Conservation (phyloP, 192 early-diverging fungal genomes). For the Lunasporangiospora selenospora region DNA sequence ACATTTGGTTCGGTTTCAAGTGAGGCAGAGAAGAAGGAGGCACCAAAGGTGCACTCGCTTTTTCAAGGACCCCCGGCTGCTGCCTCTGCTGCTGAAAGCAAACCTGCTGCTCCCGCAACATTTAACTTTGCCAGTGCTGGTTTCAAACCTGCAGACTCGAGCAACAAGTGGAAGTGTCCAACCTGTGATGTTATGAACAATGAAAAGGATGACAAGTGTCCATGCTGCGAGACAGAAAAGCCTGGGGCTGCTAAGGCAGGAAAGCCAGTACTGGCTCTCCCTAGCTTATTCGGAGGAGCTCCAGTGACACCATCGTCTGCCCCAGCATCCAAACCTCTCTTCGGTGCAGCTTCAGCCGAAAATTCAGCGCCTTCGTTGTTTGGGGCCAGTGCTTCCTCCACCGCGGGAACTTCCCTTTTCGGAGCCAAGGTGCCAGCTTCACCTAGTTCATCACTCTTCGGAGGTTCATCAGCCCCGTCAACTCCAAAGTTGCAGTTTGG, state of each 20-base stretch:
- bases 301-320: not conserved
- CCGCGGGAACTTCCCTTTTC: no score
- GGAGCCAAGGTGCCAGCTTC: no score
- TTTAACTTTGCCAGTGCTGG: slow-evolving; percentile 1
- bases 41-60: no score
- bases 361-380: no score
- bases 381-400: not conserved
- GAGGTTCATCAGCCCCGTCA: not conserved
- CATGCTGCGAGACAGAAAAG: slow-evolving; percentile 27
- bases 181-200: slow-evolving; percentile 27
- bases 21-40: no score
- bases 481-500: not conserved
- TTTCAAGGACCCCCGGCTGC: not conserved
- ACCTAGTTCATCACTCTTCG: not conserved
- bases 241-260: slow-evolving; percentile 4
- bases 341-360: no score
- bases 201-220: slow-evolving; percentile 9
- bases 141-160: slow-evolving; percentile 9
- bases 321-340: not conserved
- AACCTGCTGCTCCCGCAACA: no score
- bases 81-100: not conserved
- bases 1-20: no score
- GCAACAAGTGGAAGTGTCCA: slow-evolving; percentile 29
- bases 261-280: not conserved
- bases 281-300: not conserved